Evolutionary conservation across 805 yeast species (phyloP).

Genomic region (Kuraishia capsulata): DNA sequence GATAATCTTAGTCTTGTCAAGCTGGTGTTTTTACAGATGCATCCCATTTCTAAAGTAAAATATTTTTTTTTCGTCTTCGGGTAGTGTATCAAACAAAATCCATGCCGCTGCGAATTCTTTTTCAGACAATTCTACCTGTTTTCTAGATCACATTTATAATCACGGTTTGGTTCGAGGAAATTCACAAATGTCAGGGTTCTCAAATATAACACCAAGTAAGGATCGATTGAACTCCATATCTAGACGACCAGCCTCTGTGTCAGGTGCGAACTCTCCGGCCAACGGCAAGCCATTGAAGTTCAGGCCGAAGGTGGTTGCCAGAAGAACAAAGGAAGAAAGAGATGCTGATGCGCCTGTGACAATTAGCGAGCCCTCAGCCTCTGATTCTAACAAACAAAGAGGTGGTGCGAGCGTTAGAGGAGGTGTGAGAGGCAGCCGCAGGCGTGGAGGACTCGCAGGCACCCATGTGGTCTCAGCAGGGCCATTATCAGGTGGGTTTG

Average conservation of each 20-base stretch:
- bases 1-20: not conserved
- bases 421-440: slow-evolving; percentile 24
- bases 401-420: slow-evolving; percentile 26
- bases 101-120: too few relatives aligned
- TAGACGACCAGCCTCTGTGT: slow-evolving; percentile 15
- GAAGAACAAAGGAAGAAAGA: slow-evolving; percentile 78
- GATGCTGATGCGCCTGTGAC: slow-evolving; percentile 58
- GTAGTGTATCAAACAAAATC: too few relatives aligned
- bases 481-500: slow-evolving; percentile 61
- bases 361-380: slow-evolving; percentile 10
- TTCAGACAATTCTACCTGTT: too few relatives aligned
- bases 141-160: too few relatives aligned
- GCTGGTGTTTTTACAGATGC: too few relatives aligned
- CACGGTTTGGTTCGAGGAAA: too few relatives aligned
- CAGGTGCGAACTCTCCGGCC: slow-evolving; percentile 3
- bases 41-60: too few relatives aligned
- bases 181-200: not conserved
- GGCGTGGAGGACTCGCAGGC: slow-evolving; percentile 7
- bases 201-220: slow-evolving; percentile 8
- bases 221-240: slow-evolving; percentile 29
- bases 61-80: too few relatives aligned
- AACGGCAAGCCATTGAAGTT: slow-evolving; percentile 52
- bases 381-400: slow-evolving; percentile 2
- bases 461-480: slow-evolving; percentile 51
- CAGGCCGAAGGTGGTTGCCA: slow-evolving; percentile 79